phyloP scores from a whole-genome alignment of 2,329 filamentous ascomycete genomes.

The Aureobasidium sp. region DNA sequence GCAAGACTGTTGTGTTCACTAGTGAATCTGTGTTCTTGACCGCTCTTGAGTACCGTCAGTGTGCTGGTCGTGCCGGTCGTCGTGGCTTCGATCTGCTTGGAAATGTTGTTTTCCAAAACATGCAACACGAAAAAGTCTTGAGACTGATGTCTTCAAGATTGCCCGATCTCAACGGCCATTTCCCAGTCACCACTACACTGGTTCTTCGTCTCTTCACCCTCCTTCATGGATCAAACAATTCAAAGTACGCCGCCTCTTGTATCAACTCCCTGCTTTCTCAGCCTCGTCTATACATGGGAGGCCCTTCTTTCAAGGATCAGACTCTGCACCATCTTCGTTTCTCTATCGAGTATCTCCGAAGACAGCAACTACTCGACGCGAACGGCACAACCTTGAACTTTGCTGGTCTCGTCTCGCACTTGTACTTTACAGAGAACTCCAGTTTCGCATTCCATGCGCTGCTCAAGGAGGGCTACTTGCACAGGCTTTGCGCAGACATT shows the following conservation, averaged over 20 bases:
- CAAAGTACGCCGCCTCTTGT: slow-evolving; percentile 53
- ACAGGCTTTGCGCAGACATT: slow-evolving; percentile 54
- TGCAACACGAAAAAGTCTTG: slow-evolving; percentile 54
- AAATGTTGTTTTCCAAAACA: slow-evolving; percentile 70
- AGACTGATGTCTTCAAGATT: slow-evolving; percentile 66
- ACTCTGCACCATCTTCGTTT: slow-evolving; percentile 72
- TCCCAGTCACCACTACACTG: slow-evolving; percentile 67
- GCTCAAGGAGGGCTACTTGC: slow-evolving; percentile 64
- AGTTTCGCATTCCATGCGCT: slow-evolving; percentile 72
- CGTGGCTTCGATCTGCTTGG: slow-evolving; percentile 74
- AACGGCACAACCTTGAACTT: slow-evolving; percentile 64
- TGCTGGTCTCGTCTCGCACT: slow-evolving; percentile 60
- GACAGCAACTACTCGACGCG: slow-evolving; percentile 57
- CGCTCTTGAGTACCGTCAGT: slow-evolving; percentile 69
- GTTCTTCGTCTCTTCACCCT: slow-evolving; percentile 63
- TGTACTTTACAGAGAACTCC: slow-evolving; percentile 71
- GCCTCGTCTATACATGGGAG: slow-evolving; percentile 63
- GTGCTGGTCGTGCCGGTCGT: slow-evolving; percentile 68
- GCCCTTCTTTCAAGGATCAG: slow-evolving; percentile 58
- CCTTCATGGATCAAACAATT: slow-evolving; percentile 58
- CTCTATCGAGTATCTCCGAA: slow-evolving; percentile 70
- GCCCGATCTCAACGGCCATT: slow-evolving; percentile 69
- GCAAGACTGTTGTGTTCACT: slow-evolving; percentile 71
- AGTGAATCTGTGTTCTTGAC: slow-evolving; percentile 68
- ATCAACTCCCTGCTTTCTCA: slow-evolving; percentile 64